Conservation (phyloP, 1,284 basidiomycete species). For the Schizophyllum commune region DNA sequence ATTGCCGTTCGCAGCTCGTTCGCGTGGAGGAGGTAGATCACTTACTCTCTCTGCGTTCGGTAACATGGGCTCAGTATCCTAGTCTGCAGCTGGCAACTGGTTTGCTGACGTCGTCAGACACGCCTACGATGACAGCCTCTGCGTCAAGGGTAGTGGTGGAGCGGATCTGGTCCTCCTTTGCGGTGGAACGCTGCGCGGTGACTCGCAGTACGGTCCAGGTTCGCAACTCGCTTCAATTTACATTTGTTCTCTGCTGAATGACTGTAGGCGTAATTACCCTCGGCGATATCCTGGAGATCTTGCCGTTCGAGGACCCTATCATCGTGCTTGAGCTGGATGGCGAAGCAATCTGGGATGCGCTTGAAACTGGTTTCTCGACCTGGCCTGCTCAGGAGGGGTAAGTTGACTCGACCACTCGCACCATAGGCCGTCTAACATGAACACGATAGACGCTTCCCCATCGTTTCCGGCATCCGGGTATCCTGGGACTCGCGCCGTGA, state of each 20-base stretch:
- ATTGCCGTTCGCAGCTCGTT: conserved; percentile 71
- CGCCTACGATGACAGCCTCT: conserved; percentile 77
- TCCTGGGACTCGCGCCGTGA: conserved; percentile 78
- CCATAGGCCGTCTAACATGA: not conserved
- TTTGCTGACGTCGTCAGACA: conserved; percentile 83
- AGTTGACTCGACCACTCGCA: no score
- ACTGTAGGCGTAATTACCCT: conserved; percentile 63
- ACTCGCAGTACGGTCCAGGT: conserved; percentile 82
- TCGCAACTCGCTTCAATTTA: conserved; percentile 1
- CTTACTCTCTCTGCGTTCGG: not conserved
- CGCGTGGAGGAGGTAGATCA: conserved; percentile 56
- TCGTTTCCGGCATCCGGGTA: conserved; percentile 81
- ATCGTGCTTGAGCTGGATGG: conserved; percentile 83
- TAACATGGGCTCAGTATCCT: conserved; percentile 5
- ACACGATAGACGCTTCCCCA: conserved; percentile 70
- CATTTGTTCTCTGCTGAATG: conserved; percentile 3
- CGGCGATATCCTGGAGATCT: conserved; percentile 79
- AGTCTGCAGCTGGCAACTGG: conserved; percentile 85
- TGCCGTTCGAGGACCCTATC: conserved; percentile 85
- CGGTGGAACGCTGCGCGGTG: conserved; percentile 84
- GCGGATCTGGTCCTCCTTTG: conserved; percentile 78
- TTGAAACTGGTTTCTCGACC: conserved; percentile 69
- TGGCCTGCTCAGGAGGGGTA: conserved; percentile 92
- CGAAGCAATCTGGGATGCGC: conserved; percentile 70
- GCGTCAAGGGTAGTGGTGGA: conserved; percentile 50